Evolutionary conservation across 441 rosid species (phyloP), one percentile per base, ranked within the genome.

Genomic region (Syzygium syzygioides): DNA sequence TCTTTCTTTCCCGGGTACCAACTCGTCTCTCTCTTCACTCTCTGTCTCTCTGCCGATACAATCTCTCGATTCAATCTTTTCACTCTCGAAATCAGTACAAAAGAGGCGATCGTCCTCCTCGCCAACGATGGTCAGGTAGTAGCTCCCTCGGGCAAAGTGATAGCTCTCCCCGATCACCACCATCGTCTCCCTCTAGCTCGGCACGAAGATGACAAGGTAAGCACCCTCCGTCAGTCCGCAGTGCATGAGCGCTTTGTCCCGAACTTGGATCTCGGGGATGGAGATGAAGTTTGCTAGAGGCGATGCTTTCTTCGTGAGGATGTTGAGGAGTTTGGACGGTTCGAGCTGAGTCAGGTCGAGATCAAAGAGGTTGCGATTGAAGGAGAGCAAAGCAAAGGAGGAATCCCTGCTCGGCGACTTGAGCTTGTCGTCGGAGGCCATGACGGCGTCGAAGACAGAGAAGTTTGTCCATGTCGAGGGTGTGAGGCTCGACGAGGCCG

Each of bases 151-250:
- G 91, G 92, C 93, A 87, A 96, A 95, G 53, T 95, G 97, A 86
- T 96, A 96, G 93, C 98, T 93, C 91, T 96, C 98, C 54, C 97
- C 98, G 6, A 95, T 93, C 53, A 95, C 59, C 96, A 93, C 93
- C 96, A 96, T 93, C 19, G 95, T 95, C 87, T 95, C 97, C 79
- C 91, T 94, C 90, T 95, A 92, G 88, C 90, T 95, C 57, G 95
- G 95, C 57, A 94, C 94, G 88, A 95, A 95, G 17, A 95, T 93
- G 57, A 95, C 96, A 26, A 95, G 94, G 89, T 94, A 95, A 87
- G 94, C 95, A 14, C 90, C 90, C 23, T 93, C 95, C 41, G 90
- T 91, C 53, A 95, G 90, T 55, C 96, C 95, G 26, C 96, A 94
- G 89, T 95, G 95, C 91, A 90, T 92, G 87, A 96, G 71, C 52